phyloP scores from a whole-genome alignment of 805 yeast species.

The Kodamaea kaohsiungensis region DNA sequence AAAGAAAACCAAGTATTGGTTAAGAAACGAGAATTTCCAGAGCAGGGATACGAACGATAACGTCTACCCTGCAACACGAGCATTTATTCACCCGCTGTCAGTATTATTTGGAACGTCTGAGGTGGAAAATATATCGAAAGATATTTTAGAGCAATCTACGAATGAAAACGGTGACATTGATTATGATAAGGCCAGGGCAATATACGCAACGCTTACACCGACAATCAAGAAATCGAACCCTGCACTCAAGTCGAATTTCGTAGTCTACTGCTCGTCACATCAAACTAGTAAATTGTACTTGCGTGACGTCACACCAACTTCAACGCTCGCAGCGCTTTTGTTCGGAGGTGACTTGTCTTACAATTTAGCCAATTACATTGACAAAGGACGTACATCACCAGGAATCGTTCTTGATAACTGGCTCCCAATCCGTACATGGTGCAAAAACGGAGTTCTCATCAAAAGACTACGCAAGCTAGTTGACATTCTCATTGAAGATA shows the following conservation, averaged over 20 bases:
- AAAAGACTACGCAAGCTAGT: constrained; percentile 66
- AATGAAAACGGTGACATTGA: constrained; percentile 46
- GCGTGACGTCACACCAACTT: constrained; percentile 78
- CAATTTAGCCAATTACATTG: constrained; percentile 46
- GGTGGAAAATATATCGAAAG: constrained; percentile 17
- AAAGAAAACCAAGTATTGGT: constrained; percentile 67
- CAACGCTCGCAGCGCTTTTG: constrained; percentile 67
- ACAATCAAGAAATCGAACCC: constrained; percentile 28
- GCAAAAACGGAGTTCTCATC: constrained; percentile 85
- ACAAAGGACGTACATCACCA: constrained; percentile 59
- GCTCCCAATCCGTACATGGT: constrained; percentile 91
- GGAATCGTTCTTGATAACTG: constrained; percentile 87
- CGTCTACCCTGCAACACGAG: constrained; percentile 60
- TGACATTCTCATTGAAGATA: constrained; percentile 65
- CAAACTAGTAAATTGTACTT: constrained; percentile 69
- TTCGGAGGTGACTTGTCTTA: constrained; percentile 77
- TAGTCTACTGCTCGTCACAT: constrained; percentile 61
- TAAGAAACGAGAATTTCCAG: constrained; percentile 57
- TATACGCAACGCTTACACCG: constrained; percentile 44
- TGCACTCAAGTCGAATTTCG: constrained; percentile 53
- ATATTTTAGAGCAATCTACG: constrained; percentile 17
- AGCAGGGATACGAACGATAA: constrained; percentile 12
- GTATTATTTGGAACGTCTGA: constrained; percentile 55
- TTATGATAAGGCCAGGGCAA: constrained; percentile 26
- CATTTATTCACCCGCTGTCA: constrained; percentile 87